Base-by-base conservation (phyloP, 1,284 basidiomycete species). In the Lentinula novae-zelandiae region DNA sequence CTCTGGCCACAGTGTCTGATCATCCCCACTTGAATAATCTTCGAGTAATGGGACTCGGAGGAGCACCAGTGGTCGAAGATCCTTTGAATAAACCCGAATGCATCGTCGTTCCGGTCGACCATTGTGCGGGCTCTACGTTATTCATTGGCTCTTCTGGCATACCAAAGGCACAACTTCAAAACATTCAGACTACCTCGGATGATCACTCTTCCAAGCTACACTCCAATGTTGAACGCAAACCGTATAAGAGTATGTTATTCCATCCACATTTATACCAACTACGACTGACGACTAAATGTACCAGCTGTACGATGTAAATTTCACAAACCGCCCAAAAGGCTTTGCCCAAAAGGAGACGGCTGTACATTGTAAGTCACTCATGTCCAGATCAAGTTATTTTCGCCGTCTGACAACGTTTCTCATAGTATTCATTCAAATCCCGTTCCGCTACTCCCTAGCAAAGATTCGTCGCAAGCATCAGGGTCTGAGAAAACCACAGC, bases 231-330 rank as follows among this genome's bases (percentile, higher is more conserved):
- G 51, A 56, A 46, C 44, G 20, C 15, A 50, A 46, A 22, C 49
- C 22, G 57, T 61, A 51, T 34, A 61, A 61, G 33, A 61, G 60
- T 61, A 15, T 13, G 60, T 48, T 38, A 42, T 53, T n/a, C 17
- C n/a, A n/a, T 33, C n/a, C 10, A 17, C 27, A 3, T 3, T 8
- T 20, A 15, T 3, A 3, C 15, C 33, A 20, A 22, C 31, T 7
- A 1, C 49, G 10, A 39, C 10, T 38, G 31, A 27, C 12, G 13
- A 46, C 33, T 13, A 39, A 34, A 22, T n/a, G 8, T 22, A 27
- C 39, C 61, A 89, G 87, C 86, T 0, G 89, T 89, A 65, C 83
- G 82, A 12, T 90, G 87, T 70, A 83, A 79, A 67, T 89, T 83
- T 70, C 87, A 77, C 66, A 71, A 72, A 36, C 67, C 70, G 4